Evolutionary conservation across 1,139 yeast species (phyloP).

Genomic region (Candida pseudoviswanathii): DNA sequence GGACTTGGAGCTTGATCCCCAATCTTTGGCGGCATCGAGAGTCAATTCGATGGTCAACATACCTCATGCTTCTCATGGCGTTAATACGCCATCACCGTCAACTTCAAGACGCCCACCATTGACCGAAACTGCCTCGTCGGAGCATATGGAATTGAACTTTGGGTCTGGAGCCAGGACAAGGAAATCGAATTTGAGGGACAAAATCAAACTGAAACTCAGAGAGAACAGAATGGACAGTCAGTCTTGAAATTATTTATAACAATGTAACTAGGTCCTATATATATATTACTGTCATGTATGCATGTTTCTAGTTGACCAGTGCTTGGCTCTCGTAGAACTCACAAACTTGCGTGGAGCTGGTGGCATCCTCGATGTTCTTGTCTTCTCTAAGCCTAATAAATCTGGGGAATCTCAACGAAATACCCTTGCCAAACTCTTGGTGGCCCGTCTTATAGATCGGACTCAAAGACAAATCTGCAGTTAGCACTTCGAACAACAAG

Average conservation of each 20-base stretch:
- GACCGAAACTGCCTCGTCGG: constrained; percentile 27
- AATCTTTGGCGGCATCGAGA: constrained; percentile 20
- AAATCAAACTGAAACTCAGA: constrained; percentile 38
- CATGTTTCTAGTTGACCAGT: constrained; percentile 22
- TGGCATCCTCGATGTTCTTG: constrained; percentile 85
- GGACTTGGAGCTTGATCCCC: constrained; percentile 25
- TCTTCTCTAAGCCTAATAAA: constrained; percentile 86
- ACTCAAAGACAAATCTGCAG: constrained; percentile 91
- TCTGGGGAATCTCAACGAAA: constrained; percentile 89
- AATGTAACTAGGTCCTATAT: background rate
- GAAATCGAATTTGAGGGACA: constrained; percentile 29
- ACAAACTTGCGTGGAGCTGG: constrained; percentile 85
- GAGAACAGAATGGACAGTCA: constrained; percentile 30
- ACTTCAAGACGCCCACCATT: constrained; percentile 14
- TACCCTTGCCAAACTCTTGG: constrained; percentile 77
- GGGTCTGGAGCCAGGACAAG: constrained; percentile 12
- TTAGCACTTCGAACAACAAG: constrained; percentile 82
- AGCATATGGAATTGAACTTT: constrained; percentile 42
- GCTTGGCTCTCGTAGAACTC: constrained; percentile 87
- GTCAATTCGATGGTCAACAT: constrained; percentile 7
- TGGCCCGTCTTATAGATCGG: constrained; percentile 93
- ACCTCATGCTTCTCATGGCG: constrained; percentile 26
- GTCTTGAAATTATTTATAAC: constrained; percentile 2
- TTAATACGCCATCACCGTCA: constrained; percentile 17
- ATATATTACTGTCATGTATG: background rate